Evolutionary conservation across 805 yeast genomes (phyloP).

Genomic region (Wickerhamiella alocasiicola): DNA sequence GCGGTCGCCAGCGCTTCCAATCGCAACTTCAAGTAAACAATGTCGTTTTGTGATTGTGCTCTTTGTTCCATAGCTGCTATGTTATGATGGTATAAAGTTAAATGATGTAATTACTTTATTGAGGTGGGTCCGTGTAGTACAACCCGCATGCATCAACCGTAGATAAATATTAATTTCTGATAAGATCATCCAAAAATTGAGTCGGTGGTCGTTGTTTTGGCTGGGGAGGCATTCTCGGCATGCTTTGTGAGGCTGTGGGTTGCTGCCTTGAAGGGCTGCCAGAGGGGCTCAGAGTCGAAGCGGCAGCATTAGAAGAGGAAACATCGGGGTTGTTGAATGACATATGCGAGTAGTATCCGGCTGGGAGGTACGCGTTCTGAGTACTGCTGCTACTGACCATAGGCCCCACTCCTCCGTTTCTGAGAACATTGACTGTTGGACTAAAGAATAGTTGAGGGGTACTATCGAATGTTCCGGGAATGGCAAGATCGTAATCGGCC

Average conservation of each 20-base stretch:
- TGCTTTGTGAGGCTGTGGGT: not conserved
- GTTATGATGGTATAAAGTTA: no score
- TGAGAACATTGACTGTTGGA: constrained; percentile 66
- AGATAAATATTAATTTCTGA: constrained; percentile 4
- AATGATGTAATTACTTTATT: no score
- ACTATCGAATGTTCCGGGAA: constrained; percentile 4
- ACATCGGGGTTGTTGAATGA: not conserved
- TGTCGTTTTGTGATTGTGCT: no score
- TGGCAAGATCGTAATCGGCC: constrained; percentile 8
- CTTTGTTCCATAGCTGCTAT: no score
- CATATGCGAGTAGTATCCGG: constrained; percentile 18
- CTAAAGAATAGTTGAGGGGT: constrained; percentile 44
- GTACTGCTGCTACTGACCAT: constrained; percentile 11
- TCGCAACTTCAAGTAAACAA: not conserved
- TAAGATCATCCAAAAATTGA: constrained; percentile 3
- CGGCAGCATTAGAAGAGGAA: not conserved
- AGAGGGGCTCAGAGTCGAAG: no score
- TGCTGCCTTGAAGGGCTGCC: not conserved
- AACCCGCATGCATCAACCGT: no score
- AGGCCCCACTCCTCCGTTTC: constrained; percentile 26
- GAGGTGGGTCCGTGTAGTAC: no score
- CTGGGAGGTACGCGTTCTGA: constrained; percentile 17
- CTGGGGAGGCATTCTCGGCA: not conserved
- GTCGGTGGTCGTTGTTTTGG: constrained; percentile 7
- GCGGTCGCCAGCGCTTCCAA: constrained; percentile 6